A percentile compares a stretch with the other conserved stretches of the same genome.
Conservation (phyloP, 2,329 filamentous ascomycete species). For the Alternaria rosae region DNA sequence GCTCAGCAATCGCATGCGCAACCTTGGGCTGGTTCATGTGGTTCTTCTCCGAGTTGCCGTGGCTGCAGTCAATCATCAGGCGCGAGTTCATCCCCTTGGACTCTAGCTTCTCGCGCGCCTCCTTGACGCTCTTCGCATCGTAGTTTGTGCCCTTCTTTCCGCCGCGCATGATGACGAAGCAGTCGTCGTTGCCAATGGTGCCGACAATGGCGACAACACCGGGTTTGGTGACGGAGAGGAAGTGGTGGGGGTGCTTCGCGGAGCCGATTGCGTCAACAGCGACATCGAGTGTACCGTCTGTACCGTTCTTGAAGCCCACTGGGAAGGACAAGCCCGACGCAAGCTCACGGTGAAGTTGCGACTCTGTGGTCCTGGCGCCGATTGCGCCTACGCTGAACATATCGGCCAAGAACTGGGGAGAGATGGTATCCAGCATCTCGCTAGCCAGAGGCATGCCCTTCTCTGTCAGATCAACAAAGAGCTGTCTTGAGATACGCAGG, state of each 20-base stretch:
- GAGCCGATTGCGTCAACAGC: constrained; percentile 96
- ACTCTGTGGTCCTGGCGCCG: constrained; percentile 95
- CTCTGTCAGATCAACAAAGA: constrained; percentile 90
- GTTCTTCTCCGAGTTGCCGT: constrained; percentile 95
- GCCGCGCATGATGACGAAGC: constrained; percentile 93
- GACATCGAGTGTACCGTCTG: constrained; percentile 86
- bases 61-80: constrained; percentile 97
- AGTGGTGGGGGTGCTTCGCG: constrained; percentile 91
- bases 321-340: constrained; percentile 95
- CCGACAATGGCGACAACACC: constrained; percentile 94
- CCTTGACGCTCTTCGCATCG: constrained; percentile 81
- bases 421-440: constrained; percentile 98
- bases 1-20: constrained; percentile 78
- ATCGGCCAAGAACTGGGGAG: constrained; percentile 94
- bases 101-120: constrained; percentile 79
- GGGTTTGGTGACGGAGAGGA: constrained; percentile 96
- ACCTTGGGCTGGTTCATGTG: constrained; percentile 98
- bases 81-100: constrained; percentile 77
- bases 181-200: constrained; percentile 93
- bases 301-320: constrained; percentile 99
- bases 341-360: constrained; percentile 92
- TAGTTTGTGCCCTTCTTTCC: constrained; percentile 95
- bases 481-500: constrained; percentile 80
- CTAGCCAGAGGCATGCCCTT: constrained; percentile 95
- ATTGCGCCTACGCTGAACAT: constrained; percentile 90